Conservation (phyloP, 2,329 filamentous ascomycete genomes). For the Pseudogymnoascus sp. region DNA sequence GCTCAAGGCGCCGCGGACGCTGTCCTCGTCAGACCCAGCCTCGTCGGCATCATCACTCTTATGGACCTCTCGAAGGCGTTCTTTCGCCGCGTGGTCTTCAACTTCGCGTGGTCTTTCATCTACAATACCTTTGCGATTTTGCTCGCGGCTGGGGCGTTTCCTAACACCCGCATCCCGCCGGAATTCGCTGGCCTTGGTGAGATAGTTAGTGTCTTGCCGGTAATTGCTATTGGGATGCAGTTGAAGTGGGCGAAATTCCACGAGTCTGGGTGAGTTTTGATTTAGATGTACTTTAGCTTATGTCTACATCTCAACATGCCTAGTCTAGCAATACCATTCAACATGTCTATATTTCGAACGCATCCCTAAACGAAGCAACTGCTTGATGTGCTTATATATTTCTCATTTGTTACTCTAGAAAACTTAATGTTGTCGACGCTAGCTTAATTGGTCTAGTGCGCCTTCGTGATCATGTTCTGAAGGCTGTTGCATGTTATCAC, state of each 20-base stretch:
- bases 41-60: slow-evolving; percentile 48
- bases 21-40: slow-evolving; percentile 49
- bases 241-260: slow-evolving; percentile 15
- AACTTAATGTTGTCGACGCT: too few relatives aligned
- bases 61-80: slow-evolving; percentile 40
- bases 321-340: not conserved
- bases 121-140: slow-evolving; percentile 56
- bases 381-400: not conserved
- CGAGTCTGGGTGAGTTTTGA: not conserved
- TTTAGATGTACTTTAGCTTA: not conserved
- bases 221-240: slow-evolving; percentile 34
- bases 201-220: slow-evolving; percentile 55
- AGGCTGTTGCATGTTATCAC: too few relatives aligned
- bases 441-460: too few relatives aligned
- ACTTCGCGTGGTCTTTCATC: slow-evolving; percentile 52
- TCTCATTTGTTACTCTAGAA: not conserved
- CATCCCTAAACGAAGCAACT: not conserved
- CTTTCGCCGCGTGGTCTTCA: slow-evolving; percentile 42
- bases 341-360: not conserved
- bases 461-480: too few relatives aligned
- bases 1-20: slow-evolving; percentile 60
- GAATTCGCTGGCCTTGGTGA: slow-evolving; percentile 55
- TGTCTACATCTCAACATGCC: not conserved
- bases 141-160: slow-evolving; percentile 50
- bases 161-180: slow-evolving; percentile 43